Conservation (phyloP, 73 alveolate genomes). For the Stentor roeselii region DNA sequence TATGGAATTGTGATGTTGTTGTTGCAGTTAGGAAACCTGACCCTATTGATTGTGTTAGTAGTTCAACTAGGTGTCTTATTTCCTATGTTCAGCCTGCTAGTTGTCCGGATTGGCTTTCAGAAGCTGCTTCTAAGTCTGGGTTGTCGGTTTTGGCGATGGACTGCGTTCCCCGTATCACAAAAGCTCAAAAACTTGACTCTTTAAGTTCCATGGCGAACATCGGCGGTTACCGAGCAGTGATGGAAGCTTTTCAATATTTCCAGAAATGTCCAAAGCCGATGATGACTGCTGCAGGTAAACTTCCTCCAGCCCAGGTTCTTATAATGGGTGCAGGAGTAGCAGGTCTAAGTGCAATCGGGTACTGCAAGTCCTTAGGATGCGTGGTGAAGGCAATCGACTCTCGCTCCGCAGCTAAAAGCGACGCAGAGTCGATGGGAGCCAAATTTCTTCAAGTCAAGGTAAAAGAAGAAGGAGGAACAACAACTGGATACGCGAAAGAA, state of each 20-base stretch:
- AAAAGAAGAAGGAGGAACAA: conserved; percentile 44
- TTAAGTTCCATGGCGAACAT: conserved; percentile 48
- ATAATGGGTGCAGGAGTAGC: conserved; percentile 86
- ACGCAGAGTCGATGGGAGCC: conserved; percentile 76
- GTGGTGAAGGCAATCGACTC: conserved; percentile 56
- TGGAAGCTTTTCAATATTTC: conserved; percentile 67
- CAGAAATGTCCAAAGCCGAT: conserved; percentile 77
- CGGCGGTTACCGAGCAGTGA: conserved; percentile 75
- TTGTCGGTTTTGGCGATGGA: conserved; percentile 40
- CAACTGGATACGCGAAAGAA: conserved; percentile 50
- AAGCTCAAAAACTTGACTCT: conserved; percentile 57
- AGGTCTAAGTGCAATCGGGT: conserved; percentile 76
- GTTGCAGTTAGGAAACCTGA: conserved; percentile 57
- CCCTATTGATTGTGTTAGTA: not conserved
- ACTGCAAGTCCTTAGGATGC: conserved; percentile 65
- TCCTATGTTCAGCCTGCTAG: conserved; percentile 24
- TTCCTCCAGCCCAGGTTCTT: conserved; percentile 77
- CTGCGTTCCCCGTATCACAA: conserved; percentile 72
- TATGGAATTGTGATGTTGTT: conserved; percentile 45
- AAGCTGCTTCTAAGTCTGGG: not conserved
- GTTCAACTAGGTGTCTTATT: not conserved
- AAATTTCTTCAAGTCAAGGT: conserved; percentile 65
- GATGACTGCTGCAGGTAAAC: conserved; percentile 84
- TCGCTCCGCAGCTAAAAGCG: conserved; percentile 46
- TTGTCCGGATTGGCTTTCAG: not conserved